A percentile compares a stretch with the other conserved stretches of the same genome.
phyloP scores from a whole-genome alignment of 202 grass and related monocot genomes.

The Panicum hallii region DNA sequence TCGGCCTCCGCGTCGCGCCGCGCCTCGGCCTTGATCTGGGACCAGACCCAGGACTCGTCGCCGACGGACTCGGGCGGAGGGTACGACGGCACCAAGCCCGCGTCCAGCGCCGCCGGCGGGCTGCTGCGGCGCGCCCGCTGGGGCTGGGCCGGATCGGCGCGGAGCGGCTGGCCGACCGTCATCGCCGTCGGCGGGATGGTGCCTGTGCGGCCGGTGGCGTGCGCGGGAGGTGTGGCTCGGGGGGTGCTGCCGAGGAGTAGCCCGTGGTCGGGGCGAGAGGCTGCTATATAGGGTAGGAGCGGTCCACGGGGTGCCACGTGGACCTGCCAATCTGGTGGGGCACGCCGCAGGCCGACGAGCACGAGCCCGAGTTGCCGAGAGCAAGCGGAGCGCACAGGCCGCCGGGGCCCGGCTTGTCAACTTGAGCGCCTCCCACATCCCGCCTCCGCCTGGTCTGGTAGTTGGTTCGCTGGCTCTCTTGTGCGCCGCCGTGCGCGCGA shows the following conservation, averaged over 20 bases:
- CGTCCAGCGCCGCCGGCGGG: constrained; percentile 36
- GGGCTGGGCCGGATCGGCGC: background rate
- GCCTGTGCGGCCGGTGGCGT: background rate
- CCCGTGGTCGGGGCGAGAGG: background rate
- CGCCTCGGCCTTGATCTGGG: constrained; percentile 86
- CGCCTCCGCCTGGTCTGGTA: too few species aligned
- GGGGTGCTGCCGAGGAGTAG: background rate
- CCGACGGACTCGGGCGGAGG: constrained; percentile 73
- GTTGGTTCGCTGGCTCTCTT: too few species aligned
- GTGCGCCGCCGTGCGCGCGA: too few species aligned
- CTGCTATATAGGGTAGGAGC: constrained; percentile 21
- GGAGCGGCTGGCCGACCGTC: constrained; percentile 51
- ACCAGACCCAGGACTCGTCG: constrained; percentile 87
- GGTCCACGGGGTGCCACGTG: constrained; percentile 27
- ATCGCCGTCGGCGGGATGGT: constrained; percentile 3
- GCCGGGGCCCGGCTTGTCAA: too few species aligned
- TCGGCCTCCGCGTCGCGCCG: constrained; percentile 83
- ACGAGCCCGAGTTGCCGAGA: background rate
- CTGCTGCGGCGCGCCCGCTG: background rate
- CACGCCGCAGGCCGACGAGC: background rate
- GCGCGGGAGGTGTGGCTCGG: constrained; percentile 2
- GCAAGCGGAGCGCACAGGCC: background rate
- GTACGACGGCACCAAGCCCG: constrained; percentile 54
- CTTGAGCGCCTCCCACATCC: too few species aligned
- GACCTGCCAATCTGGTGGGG: background rate